A percentile compares a stretch with the other conserved stretches of the same genome.
Evolutionary conservation across 805 yeast species (phyloP).

Genomic region (Suhomyces pyralidae): DNA sequence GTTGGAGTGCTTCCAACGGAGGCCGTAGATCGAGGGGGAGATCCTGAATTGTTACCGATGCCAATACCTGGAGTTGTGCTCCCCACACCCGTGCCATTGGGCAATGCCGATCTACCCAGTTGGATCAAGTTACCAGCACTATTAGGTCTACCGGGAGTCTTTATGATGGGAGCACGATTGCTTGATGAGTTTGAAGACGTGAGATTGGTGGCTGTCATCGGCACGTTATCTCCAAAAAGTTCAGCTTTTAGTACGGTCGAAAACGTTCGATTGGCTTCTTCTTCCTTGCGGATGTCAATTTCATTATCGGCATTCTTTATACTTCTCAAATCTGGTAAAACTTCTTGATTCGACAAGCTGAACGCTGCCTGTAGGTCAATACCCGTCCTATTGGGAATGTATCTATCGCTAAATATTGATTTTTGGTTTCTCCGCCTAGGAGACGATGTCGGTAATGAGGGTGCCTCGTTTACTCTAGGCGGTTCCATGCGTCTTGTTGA

Average conservation of each 20-base stretch:
- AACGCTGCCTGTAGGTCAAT: conserved; percentile 86
- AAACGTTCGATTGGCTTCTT: conserved; percentile 85
- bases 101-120: conserved; percentile 1
- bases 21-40: conserved; percentile 10
- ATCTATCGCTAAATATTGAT: conserved; percentile 72
- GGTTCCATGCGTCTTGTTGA: conserved; percentile 39
- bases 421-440: conserved; percentile 45
- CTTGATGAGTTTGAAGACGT: conserved; percentile 7
- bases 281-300: conserved; percentile 63
- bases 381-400: conserved; percentile 84
- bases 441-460: conserved; percentile 37
- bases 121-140: conserved; percentile 7
- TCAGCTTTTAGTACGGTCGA: conserved; percentile 85
- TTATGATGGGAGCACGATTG: conserved; percentile 5
- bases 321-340: conserved; percentile 34
- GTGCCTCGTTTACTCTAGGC: conserved; percentile 31
- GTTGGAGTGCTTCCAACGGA: conserved; percentile 5
- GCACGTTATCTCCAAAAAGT: conserved; percentile 83
- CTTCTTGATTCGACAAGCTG: conserved; percentile 48
- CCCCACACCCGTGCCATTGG: background rate
- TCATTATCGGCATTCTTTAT: conserved; percentile 48
- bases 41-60: conserved; percentile 1
- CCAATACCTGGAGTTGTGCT: background rate
- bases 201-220: conserved; percentile 44
- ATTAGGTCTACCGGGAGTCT: conserved; percentile 5